Base-by-base conservation (phyloP, 768 basidiomycete species). In the Artomyces pyxidatus region DNA sequence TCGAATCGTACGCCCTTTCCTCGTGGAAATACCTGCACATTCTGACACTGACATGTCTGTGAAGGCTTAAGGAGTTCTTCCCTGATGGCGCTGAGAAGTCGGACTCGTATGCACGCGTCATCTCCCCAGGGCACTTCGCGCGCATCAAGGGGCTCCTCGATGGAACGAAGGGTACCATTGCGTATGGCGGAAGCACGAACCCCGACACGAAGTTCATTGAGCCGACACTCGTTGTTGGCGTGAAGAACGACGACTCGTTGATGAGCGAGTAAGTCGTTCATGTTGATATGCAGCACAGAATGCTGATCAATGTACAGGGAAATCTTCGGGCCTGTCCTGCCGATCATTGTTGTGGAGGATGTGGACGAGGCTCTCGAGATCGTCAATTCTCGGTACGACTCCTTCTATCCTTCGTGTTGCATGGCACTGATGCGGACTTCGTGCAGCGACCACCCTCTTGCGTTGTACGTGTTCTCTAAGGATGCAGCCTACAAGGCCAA, bases 301-400 rank as follows among this genome's bases (percentile, higher is more conserved):
- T 38, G 38, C 37, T 30, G 26, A n/a, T 10, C 12, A 6, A 5
- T 35, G 9, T 37, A 0, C 51, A 88, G 87, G 50, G 89, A 92
- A 58, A 72, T 91, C 29, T 91, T 93, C 58, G 90, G 88, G 0
- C 88, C 90, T 8, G 54, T 92, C 9, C 67, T 93, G 21, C 83
- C 87, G 3, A 70, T 93, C 30, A 68, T 91, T 0, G 75, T 84
- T 0, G 80, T 90, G 19, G 75, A 81, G 16, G 62, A 73, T 47
- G 42, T 86, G 5, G 85, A 88, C 27, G 81, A 77, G 25, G 89
- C 81, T 4, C 79, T 90, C 49, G 71, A 74, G 11, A 81, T 78
- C 49, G 72, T 90, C 42, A 82, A 83, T 56, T 63, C 63, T 16
- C 70, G 69, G 84, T 79, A 43, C 14, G 70, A 54, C 10, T 16